Evolutionary conservation across 2,329 filamentous ascomycete species (phyloP).

Genomic region (Botrytis cinerea): DNA sequence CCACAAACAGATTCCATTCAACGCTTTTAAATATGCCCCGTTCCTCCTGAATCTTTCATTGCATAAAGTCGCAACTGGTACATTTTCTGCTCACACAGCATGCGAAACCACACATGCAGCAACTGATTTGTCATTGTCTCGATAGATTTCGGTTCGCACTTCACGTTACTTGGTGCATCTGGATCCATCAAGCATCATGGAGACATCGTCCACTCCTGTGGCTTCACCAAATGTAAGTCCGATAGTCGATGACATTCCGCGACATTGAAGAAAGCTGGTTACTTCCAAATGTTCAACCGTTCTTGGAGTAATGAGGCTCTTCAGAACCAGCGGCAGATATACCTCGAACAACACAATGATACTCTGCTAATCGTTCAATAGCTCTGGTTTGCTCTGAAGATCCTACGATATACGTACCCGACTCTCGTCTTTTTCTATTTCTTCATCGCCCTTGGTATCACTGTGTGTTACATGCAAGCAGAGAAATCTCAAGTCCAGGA

Average conservation of each 20-base stretch:
- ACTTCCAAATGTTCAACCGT: not conserved
- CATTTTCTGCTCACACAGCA: not conserved
- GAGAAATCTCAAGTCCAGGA: conserved; percentile 42
- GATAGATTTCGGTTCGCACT: not conserved
- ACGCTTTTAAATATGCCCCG: not conserved
- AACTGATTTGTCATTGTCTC: conserved; percentile 9
- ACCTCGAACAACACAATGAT: too few species aligned
- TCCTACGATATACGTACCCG: conserved; percentile 61
- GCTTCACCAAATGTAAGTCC: conserved; percentile 12
- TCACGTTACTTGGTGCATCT: not conserved
- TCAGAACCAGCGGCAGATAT: not conserved
- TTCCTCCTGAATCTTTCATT: not conserved
- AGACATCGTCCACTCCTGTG: not conserved
- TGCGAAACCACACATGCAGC: not conserved
- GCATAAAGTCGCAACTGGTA: not conserved
- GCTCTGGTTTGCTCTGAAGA: conserved; percentile 32
- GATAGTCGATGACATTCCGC: not conserved
- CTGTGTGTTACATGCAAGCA: conserved; percentile 57
- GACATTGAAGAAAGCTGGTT: not conserved
- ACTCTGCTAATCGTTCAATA: conserved; percentile 16
- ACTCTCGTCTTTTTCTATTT: conserved; percentile 60
- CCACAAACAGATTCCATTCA: not conserved
- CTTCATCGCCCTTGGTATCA: conserved; percentile 51
- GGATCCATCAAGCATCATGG: not conserved
- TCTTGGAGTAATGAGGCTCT: not conserved